Conservation (phyloP, 2,329 filamentous ascomycete genomes). For the Verticillium longisporum region DNA sequence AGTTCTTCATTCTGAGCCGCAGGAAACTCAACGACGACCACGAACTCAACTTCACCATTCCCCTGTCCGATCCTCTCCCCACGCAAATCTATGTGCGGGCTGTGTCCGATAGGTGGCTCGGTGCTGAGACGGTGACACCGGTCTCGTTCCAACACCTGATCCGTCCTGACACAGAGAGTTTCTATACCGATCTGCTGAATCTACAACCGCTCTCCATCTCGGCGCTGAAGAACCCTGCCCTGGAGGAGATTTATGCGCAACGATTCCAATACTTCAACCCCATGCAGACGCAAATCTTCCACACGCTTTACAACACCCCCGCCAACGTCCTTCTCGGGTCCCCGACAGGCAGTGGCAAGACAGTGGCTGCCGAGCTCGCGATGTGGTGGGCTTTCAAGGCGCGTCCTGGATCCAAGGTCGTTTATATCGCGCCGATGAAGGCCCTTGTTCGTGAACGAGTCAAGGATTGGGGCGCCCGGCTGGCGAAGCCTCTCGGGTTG, state of each 20-base stretch:
- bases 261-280: slow-evolving; percentile 97
- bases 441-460: slow-evolving; percentile 94
- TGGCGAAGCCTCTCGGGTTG: slow-evolving; percentile 76
- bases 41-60: slow-evolving; percentile 96
- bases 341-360: slow-evolving; percentile 95
- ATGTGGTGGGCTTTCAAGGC: slow-evolving; percentile 99
- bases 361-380: slow-evolving; percentile 87
- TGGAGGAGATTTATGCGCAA: slow-evolving; percentile 84
- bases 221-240: slow-evolving; percentile 75
- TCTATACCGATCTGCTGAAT: slow-evolving; percentile 91
- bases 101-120: slow-evolving; percentile 92
- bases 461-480: slow-evolving; percentile 82
- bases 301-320: slow-evolving; percentile 86
- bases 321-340: slow-evolving; percentile 92
- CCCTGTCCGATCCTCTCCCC: slow-evolving; percentile 84
- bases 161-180: slow-evolving; percentile 91
- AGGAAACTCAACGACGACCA: slow-evolving; percentile 93
- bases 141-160: slow-evolving; percentile 98
- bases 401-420: slow-evolving; percentile 89
- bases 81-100: slow-evolving; percentile 94
- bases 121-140: slow-evolving; percentile 89
- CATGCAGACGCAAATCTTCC: slow-evolving; percentile 99
- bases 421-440: slow-evolving; percentile 99
- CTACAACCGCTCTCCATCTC: slow-evolving; percentile 83
- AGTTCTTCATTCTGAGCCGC: slow-evolving; percentile 88